These are phyloP conservation scores for Posidonia australis DNA, from an alignment of 106 monocot species.

Conservation along the genomic window DNA sequence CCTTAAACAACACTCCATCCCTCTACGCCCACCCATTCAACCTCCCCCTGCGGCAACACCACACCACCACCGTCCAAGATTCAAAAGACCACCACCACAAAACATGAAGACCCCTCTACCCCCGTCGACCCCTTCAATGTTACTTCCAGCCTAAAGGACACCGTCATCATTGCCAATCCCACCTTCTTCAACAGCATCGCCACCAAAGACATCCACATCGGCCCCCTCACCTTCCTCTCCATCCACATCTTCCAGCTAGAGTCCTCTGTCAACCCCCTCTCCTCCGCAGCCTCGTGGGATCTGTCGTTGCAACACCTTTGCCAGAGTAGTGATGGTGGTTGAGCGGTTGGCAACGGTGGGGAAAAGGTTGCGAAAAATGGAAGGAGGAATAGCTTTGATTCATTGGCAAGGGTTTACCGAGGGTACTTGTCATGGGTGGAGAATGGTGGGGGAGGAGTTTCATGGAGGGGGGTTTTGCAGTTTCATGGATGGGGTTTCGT, in stretches of 20 bases:
- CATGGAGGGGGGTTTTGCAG: no score
- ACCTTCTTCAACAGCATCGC: constrained; percentile 58
- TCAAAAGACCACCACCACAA: constrained; percentile 3
- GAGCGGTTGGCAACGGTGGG: neutral
- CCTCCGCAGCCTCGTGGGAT: constrained; percentile 28
- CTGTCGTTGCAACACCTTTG: constrained; percentile 7
- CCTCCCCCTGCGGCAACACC: constrained; percentile 46
- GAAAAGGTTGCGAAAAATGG: neutral
- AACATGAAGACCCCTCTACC: neutral
- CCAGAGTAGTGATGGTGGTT: constrained; percentile 28
- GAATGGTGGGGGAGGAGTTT: neutral
- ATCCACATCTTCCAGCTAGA: constrained; percentile 93
- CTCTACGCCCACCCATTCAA: no score
- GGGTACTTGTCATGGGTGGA: constrained; percentile 51
- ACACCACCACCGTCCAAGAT: constrained; percentile 41
- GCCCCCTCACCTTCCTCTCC: constrained; percentile 78
- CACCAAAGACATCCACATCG: constrained; percentile 89
- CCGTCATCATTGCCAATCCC: constrained; percentile 37
- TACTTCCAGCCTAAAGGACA: constrained; percentile 48
- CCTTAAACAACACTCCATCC: no score
- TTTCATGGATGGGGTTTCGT: no score
- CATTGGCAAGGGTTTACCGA: constrained; percentile 20
- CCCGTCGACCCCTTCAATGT: constrained; percentile 23
- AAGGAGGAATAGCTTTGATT: constrained; percentile 11
- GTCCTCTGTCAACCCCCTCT: constrained; percentile 5